Evolutionary conservation across 2,329 filamentous ascomycete species (phyloP).

Genomic region (Epichloe sibirici): DNA sequence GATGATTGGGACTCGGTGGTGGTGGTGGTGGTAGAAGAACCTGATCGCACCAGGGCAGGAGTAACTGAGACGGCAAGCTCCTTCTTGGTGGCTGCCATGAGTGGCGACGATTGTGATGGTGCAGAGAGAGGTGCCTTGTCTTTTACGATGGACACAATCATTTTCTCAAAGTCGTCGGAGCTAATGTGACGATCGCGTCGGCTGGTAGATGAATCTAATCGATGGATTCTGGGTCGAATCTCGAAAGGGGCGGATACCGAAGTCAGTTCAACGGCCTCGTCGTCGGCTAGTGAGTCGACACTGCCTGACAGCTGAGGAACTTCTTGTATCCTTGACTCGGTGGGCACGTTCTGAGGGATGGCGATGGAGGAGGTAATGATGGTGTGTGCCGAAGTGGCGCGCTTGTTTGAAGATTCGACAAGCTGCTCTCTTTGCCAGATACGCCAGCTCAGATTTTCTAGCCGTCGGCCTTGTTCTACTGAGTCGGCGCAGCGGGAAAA

Average conservation of each 20-base stretch:
- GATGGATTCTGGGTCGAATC: slow-evolving; percentile 55
- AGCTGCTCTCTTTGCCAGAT: slow-evolving; percentile 74
- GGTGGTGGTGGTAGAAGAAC: slow-evolving; percentile 28
- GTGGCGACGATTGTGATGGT: slow-evolving; percentile 16
- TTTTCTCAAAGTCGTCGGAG: slow-evolving; percentile 84
- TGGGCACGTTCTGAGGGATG: slow-evolving; percentile 37
- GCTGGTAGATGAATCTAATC: slow-evolving; percentile 61
- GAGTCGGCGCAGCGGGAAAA: slow-evolving; percentile 92
- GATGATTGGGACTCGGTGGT: no score
- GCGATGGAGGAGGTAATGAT: slow-evolving; percentile 26
- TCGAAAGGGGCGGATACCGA: slow-evolving; percentile 43
- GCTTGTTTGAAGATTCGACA: slow-evolving; percentile 62
- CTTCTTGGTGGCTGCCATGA: slow-evolving; percentile 31
- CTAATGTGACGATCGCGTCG: slow-evolving; percentile 82
- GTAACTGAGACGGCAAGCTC: slow-evolving; percentile 19
- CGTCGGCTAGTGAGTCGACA: slow-evolving; percentile 61
- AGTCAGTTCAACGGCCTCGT: slow-evolving; percentile 49
- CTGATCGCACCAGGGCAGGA: slow-evolving; percentile 27
- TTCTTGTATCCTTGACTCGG: slow-evolving; percentile 32
- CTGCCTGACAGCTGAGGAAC: slow-evolving; percentile 66
- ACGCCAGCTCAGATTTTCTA: slow-evolving; percentile 94
- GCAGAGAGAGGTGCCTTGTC: slow-evolving; percentile 53
- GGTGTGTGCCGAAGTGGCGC: slow-evolving; percentile 24
- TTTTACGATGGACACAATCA: slow-evolving; percentile 87
- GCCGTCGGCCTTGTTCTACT: slow-evolving; percentile 78